These are phyloP conservation scores for Brassica nigra DNA, from an alignment of 345 rosid species.

Conservation along the genomic window DNA sequence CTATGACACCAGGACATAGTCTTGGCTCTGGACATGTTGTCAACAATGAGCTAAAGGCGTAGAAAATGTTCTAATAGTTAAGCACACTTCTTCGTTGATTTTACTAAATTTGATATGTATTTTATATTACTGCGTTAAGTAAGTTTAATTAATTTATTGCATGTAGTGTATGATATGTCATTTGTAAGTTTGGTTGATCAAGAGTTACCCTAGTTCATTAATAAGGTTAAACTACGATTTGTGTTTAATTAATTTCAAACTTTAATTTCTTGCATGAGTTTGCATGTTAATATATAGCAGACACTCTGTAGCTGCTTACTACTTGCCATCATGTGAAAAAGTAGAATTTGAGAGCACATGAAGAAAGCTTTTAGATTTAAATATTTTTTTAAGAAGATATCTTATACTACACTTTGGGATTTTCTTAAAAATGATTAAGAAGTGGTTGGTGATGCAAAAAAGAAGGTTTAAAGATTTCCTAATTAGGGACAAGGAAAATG, in stretches of 20 bases:
- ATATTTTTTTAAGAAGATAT: neutral
- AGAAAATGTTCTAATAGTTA: constrained; percentile 22
- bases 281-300: constrained; percentile 5
- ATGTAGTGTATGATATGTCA: constrained; percentile 13
- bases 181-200: constrained; percentile 5
- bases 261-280: constrained; percentile 18
- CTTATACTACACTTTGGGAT: neutral
- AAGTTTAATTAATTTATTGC: neutral
- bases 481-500: constrained; percentile 14
- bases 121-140: constrained; percentile 10
- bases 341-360: constrained; percentile 28
- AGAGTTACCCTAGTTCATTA: constrained; percentile 7
- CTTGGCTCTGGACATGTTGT: constrained; percentile 33
- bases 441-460: constrained; percentile 13
- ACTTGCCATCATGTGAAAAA: constrained; percentile 32
- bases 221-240: neutral
- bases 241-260: constrained; percentile 1
- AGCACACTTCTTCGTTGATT: neutral
- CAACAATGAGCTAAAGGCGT: constrained; percentile 38
- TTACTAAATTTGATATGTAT: constrained; percentile 8
- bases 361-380: constrained; percentile 4
- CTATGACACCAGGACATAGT: constrained; percentile 39
- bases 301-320: constrained; percentile 12
- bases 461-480: constrained; percentile 5
- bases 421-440: neutral